Conservation (phyloP, 768 basidiomycete species). For the Artomyces pyxidatus region DNA sequence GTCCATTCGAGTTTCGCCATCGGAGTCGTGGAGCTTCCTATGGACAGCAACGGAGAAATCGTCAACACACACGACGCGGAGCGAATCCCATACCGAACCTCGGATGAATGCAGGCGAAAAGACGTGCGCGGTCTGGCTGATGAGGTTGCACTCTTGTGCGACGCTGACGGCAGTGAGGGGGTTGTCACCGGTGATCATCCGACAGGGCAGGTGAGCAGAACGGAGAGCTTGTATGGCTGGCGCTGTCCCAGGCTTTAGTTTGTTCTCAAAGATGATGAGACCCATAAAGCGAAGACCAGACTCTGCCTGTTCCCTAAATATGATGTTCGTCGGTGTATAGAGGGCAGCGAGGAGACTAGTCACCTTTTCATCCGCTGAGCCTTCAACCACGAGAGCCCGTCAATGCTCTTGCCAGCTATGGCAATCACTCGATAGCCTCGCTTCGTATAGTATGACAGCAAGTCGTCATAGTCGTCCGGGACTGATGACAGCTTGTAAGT, state of each 20-base stretch:
- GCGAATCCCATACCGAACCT: conserved; percentile 36
- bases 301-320: conserved; percentile 86
- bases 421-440: conserved; percentile 97
- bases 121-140: conserved; percentile 83
- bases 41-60: not conserved
- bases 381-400: conserved; percentile 91
- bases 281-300: conserved; percentile 86
- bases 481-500: conserved; percentile 38
- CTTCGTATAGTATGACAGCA: conserved; percentile 93
- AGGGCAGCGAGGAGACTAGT: not conserved
- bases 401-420: conserved; percentile 92
- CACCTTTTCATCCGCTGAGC: conserved; percentile 95
- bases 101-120: conserved; percentile 74
- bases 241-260: conserved; percentile 86
- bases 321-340: conserved; percentile 1
- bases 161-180: conserved; percentile 95
- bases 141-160: conserved; percentile 85
- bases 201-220: conserved; percentile 82
- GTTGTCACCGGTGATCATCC: conserved; percentile 99
- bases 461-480: conserved; percentile 92
- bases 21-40: conserved; percentile 47
- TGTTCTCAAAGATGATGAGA: conserved; percentile 96
- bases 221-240: conserved; percentile 86
- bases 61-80: not conserved
- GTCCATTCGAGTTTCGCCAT: conserved; percentile 77